phyloP scores from a whole-genome alignment of 805 yeast genomes.

The Nakazawaea wickerhamii region DNA sequence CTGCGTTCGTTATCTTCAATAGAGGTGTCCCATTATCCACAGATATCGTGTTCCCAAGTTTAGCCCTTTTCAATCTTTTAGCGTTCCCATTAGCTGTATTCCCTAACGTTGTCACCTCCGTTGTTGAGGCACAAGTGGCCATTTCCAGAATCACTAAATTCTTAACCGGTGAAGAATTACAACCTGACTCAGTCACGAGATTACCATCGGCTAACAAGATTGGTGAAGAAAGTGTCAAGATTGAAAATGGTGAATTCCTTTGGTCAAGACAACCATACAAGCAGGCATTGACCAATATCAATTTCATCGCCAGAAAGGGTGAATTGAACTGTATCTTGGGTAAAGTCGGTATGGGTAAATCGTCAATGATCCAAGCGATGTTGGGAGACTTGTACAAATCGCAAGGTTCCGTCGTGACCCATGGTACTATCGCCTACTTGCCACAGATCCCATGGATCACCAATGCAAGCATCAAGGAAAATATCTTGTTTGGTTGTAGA shows the following conservation, averaged over 20 bases:
- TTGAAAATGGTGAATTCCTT: constrained; percentile 64
- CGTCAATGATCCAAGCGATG: constrained; percentile 72
- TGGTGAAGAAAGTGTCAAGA: constrained; percentile 65
- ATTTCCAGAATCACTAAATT: constrained; percentile 68
- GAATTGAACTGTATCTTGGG: constrained; percentile 85
- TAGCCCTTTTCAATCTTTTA: constrained; percentile 80
- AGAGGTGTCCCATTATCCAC: constrained; percentile 67
- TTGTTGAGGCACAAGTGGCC: constrained; percentile 88
- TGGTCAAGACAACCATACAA: constrained; percentile 76
- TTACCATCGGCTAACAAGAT: constrained; percentile 38
- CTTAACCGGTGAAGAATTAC: constrained; percentile 73
- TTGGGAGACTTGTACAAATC: constrained; percentile 79
- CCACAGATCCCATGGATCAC: constrained; percentile 94
- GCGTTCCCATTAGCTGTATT: constrained; percentile 89
- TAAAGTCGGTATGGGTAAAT: constrained; percentile 85
- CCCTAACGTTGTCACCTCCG: constrained; percentile 82
- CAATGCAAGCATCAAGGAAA: constrained; percentile 86
- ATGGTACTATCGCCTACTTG: constrained; percentile 82
- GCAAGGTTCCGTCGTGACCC: constrained; percentile 64
- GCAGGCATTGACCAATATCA: constrained; percentile 59
- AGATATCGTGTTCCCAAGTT: constrained; percentile 88
- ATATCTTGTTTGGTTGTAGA: constrained; percentile 79
- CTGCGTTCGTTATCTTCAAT: constrained; percentile 59
- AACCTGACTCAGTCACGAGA: constrained; percentile 65
- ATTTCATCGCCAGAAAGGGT: constrained; percentile 63